These are phyloP conservation scores for Aspergillaceae sp. DNA, from an alignment of 2,329 filamentous ascomycete species.

Conservation along the genomic window DNA sequence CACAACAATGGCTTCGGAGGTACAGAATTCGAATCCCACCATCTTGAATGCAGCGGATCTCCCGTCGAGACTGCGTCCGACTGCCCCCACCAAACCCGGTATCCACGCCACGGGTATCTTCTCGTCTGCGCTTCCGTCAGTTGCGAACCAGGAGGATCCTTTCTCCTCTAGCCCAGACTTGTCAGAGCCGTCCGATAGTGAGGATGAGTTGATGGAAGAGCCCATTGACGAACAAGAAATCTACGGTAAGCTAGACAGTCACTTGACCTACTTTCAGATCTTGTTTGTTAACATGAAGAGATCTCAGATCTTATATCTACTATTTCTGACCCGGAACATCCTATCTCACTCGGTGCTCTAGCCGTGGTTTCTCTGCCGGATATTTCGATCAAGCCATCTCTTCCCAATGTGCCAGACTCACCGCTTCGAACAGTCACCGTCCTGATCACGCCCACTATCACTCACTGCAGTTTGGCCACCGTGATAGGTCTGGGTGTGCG, in stretches of 20 bases:
- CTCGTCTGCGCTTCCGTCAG: slow-evolving; percentile 43
- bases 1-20: slow-evolving; percentile 21
- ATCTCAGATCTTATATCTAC: slow-evolving; percentile 78
- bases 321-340: slow-evolving; percentile 94
- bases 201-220: slow-evolving; percentile 59
- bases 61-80: slow-evolving; percentile 58
- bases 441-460: slow-evolving; percentile 90
- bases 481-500: slow-evolving; percentile 91
- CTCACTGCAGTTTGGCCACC: slow-evolving; percentile 91
- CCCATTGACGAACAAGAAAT: slow-evolving; percentile 96
- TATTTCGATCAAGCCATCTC: slow-evolving; percentile 66
- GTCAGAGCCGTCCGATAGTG: slow-evolving; percentile 33
- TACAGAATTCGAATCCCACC: slow-evolving; percentile 67
- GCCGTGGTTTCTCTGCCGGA: slow-evolving; percentile 95
- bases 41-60: slow-evolving; percentile 83
- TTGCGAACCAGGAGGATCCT: slow-evolving; percentile 42
- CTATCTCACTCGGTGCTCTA: slow-evolving; percentile 82
- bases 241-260: slow-evolving; percentile 53
- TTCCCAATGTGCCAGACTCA: slow-evolving; percentile 49
- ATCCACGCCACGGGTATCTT: slow-evolving; percentile 38
- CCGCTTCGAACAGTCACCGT: slow-evolving; percentile 69
- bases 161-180: slow-evolving; percentile 32
- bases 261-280: not conserved
- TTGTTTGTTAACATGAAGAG: not conserved
- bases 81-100: slow-evolving; percentile 36